Conservation (phyloP, 345 rosid genomes). For the Clarkia xantiana region DNA sequence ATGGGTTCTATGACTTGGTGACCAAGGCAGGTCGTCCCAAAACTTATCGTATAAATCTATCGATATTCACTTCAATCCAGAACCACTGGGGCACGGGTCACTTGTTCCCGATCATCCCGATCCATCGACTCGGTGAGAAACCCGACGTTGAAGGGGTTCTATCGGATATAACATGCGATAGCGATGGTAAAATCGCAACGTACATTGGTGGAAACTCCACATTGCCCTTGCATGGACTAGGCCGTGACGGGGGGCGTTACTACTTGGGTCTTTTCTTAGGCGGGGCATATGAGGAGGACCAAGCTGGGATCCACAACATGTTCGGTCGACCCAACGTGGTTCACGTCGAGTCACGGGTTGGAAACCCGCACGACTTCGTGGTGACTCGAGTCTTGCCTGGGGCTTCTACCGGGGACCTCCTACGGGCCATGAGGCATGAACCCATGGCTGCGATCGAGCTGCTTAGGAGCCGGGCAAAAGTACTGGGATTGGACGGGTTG, state of each 20-base stretch:
- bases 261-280: too few relatives aligned
- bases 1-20: slow-evolving; percentile 61
- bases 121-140: slow-evolving; percentile 61
- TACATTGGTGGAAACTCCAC: slow-evolving; percentile 78
- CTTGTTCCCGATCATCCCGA: slow-evolving; percentile 78
- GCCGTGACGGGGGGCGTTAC: too few relatives aligned
- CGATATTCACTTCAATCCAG: slow-evolving; percentile 84
- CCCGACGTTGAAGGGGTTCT: slow-evolving; percentile 56
- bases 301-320: slow-evolving; percentile 81
- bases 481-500: slow-evolving; percentile 20
- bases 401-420: slow-evolving; percentile 70
- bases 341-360: slow-evolving; percentile 52
- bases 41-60: slow-evolving; percentile 67
- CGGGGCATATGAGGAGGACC: too few relatives aligned
- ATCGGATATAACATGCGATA: slow-evolving; percentile 83
- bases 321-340: slow-evolving; percentile 88
- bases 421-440: slow-evolving; percentile 83
- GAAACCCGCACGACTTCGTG: slow-evolving; percentile 77
- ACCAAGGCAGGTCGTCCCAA: slow-evolving; percentile 28
- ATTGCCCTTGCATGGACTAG: slow-evolving; percentile 73
- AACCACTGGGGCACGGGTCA: slow-evolving; percentile 93
- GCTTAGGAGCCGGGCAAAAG: slow-evolving; percentile 71
- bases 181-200: slow-evolving; percentile 75
- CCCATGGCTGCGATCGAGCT: slow-evolving; percentile 86
- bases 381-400: slow-evolving; percentile 69